These are phyloP conservation scores for Pichia nanzhaoensis DNA, from an alignment of 805 yeast species.

Conservation along the genomic window DNA sequence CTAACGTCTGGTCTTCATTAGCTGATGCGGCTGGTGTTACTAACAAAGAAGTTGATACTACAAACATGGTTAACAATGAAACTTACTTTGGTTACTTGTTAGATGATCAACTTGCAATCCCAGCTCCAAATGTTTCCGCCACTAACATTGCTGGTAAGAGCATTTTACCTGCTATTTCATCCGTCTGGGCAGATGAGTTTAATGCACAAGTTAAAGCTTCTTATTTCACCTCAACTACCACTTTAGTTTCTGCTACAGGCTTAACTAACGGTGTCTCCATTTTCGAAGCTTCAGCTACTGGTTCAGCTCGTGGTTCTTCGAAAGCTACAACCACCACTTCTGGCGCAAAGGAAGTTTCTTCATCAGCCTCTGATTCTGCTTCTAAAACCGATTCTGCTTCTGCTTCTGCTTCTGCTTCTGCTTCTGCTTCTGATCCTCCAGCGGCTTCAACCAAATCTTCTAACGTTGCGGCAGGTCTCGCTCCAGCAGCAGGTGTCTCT, in stretches of 20 bases:
- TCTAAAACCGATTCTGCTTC: neutral
- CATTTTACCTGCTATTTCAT: slow-evolving; percentile 27
- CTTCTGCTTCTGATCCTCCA: neutral
- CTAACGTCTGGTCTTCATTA: slow-evolving; percentile 40
- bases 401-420: neutral
- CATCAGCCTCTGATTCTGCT: neutral
- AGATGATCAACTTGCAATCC: slow-evolving; percentile 26
- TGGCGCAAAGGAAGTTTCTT: slow-evolving; percentile 4
- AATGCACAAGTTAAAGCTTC: slow-evolving; percentile 22
- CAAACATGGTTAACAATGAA: slow-evolving; percentile 28
- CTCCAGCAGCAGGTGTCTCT: slow-evolving; percentile 3
- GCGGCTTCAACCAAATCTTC: neutral
- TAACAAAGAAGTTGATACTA: slow-evolving; percentile 30
- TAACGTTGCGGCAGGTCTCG: slow-evolving; percentile 1
- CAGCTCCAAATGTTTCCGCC: slow-evolving; percentile 34
- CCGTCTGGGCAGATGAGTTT: slow-evolving; percentile 29
- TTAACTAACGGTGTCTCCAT: slow-evolving; percentile 12
- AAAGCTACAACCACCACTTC: neutral
- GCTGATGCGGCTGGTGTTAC: slow-evolving; percentile 32
- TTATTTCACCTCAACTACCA: slow-evolving; percentile 31
- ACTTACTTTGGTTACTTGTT: slow-evolving; percentile 30
- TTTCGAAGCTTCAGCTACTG: slow-evolving; percentile 7
- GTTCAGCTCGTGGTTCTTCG: slow-evolving; percentile 10
- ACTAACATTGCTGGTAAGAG: slow-evolving; percentile 30
- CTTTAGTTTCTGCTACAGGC: slow-evolving; percentile 20